Evolutionary conservation across 1,139 yeast genomes (phyloP).

Genomic region (Lodderomyces margitis): DNA sequence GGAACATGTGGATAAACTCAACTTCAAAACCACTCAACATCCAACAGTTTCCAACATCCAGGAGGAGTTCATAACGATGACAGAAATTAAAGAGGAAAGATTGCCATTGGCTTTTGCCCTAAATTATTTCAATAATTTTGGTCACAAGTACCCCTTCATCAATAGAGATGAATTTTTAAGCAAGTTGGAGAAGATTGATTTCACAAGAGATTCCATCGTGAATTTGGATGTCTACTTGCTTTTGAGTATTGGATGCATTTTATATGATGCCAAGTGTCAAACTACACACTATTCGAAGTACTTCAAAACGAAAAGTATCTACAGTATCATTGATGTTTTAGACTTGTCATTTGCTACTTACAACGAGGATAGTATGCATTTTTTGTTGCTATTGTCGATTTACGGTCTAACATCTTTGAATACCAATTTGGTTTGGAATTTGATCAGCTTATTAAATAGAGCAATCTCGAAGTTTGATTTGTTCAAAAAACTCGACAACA

Average conservation of each 20-base stretch:
- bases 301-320: constrained; percentile 34
- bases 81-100: constrained; percentile 25
- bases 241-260: constrained; percentile 40
- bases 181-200: constrained; percentile 27
- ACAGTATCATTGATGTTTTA: constrained; percentile 34
- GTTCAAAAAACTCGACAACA: constrained; percentile 16
- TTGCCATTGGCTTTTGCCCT: constrained; percentile 32
- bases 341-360: constrained; percentile 19
- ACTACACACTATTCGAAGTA: constrained; percentile 23
- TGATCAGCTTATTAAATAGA: constrained; percentile 35
- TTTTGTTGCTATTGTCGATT: constrained; percentile 32
- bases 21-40: constrained; percentile 2
- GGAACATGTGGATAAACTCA: constrained; percentile 8
- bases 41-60: constrained; percentile 17
- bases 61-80: constrained; percentile 40
- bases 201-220: constrained; percentile 36
- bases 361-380: constrained; percentile 22
- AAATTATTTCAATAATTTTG: constrained; percentile 40
- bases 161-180: constrained; percentile 21
- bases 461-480: constrained; percentile 26
- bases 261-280: constrained; percentile 30
- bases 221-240: constrained; percentile 38
- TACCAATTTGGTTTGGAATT: constrained; percentile 32
- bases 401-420: constrained; percentile 31
- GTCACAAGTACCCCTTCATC: constrained; percentile 38